Base-by-base conservation (phyloP, 2,329 filamentous ascomycete genomes). In the Chrysoporthe deuterocubensis region DNA sequence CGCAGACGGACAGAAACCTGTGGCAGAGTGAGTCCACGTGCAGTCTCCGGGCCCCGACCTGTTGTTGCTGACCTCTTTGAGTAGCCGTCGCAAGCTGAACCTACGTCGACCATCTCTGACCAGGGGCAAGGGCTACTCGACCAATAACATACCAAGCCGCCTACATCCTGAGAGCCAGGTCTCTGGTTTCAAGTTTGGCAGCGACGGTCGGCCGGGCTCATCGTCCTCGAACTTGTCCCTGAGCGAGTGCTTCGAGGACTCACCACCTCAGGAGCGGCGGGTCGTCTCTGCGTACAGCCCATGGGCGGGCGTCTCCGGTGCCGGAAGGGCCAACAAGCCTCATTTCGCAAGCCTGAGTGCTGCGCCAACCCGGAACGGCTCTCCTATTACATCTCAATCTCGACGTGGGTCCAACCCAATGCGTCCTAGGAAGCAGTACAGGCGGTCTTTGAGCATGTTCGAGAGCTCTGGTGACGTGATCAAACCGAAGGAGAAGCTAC, bases 381-480 rank as follows among this genome's bases (percentile, higher is more conserved):
- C 94, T 16, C 94, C 94, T 44, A 86, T 91, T 70, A 85, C 85
- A 68, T 84, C 82, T 69, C 91, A 95, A 73, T 81, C 90, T 66
- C 89, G 94, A 71, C 93, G 94, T 72, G 85, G 82, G 69, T 91
- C 87, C 61, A 94, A 90, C 78, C 91, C 87, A 72, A 83, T 89
- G 74, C 89, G 93, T 70, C 92, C 92, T 57, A 88, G 94, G 72
- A 97, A 97, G 76, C 92, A 96, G 78, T 95, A 95, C 76, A 90
- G 96, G 69, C 90, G 96, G 72, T 97, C 95, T 34, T 82, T 97
- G 76, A 98, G 96, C 85, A 99, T 99, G 96, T 99, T 97, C 80
- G 95, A 98, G 81, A 89, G 92, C 77, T 92, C 94, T 3, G 92
- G 88, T 72, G 96, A 98, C 76, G 85, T 97, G 66, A 92, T 97